Evolutionary conservation across 2,329 filamentous ascomycete genomes (phyloP), one percentile per base, ranked within the genome.

Genomic region (Aspergillus amoenus): DNA sequence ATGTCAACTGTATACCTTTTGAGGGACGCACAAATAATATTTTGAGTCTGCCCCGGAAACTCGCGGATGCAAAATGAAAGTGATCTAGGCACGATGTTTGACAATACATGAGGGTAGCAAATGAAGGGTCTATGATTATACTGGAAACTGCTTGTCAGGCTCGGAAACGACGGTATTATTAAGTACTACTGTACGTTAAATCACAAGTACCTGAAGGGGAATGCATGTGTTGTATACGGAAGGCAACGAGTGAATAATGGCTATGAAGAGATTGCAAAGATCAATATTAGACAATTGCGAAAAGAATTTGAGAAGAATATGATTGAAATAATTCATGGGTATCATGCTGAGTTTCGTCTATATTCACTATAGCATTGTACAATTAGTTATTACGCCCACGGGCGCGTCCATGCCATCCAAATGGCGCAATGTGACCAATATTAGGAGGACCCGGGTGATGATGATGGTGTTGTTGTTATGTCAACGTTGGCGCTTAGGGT

Each of bases 401-500:
- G 27, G 32, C 41, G 18, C 27, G 37, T 27, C 6, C 34, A 50
- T 40, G 39, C 30, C 37, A 44, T 45, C 24, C 41, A 45, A 9
- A 37, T 17, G n/a, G 15, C 15, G 27, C 21, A 44, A 5, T 34
- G 40, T 24, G 18, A n/a, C 30, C n/a, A n/a, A 15, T 43, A 12
- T 18, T 18, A 37, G 17, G 5, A 34, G 12, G 17, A 12, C 21
- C 15, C 24, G 18, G 12, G 22, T 8, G 11, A 34, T 12, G 12
- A n/a, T 18, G 32, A 6, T 27, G 21, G 21, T 21, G 18, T 21
- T 22, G 21, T 30, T 5, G 13, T 32, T 30, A 46, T 22, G 40
- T 55, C 30, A 72, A 65, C 71, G 66, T 61, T 71, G 66, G 39
- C 72, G 70, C 59, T 75, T 75, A 11, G 61, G 50, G 44, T 64